phyloP scores from a whole-genome alignment of 2,329 filamentous ascomycete species.

The Trichoderma sp. region DNA sequence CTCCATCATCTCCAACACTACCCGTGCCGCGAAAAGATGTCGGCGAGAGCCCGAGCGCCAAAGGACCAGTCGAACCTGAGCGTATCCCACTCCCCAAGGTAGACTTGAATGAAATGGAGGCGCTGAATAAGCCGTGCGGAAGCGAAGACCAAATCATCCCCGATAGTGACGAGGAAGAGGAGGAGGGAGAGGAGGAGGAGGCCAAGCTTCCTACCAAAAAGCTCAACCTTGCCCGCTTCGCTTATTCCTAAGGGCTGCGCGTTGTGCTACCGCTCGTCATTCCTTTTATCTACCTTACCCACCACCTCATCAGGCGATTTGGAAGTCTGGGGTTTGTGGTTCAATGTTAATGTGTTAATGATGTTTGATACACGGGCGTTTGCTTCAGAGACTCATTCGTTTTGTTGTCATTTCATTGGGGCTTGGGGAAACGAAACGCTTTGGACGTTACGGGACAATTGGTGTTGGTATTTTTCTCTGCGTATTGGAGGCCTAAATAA shows the following conservation, averaged over 20 bases:
- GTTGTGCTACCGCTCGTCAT: neutral
- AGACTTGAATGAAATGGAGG: constrained; percentile 51
- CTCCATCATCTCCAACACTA: constrained; percentile 29
- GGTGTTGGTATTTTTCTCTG: neutral
- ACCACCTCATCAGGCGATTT: neutral
- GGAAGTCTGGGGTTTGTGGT: neutral
- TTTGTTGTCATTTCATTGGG: neutral
- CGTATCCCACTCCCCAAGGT: constrained; percentile 55
- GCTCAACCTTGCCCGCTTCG: constrained; percentile 50
- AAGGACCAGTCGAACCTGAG: constrained; percentile 49
- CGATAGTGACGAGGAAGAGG: constrained; percentile 50
- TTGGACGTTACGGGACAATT: neutral
- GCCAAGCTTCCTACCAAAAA: constrained; percentile 34
- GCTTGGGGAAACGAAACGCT: neutral
- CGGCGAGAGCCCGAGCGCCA: constrained; percentile 31
- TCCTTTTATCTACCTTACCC: neutral
- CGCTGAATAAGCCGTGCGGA: constrained; percentile 46
- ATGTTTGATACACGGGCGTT: constrained; percentile 21
- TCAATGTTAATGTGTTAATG: constrained; percentile 17
- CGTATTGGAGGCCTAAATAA: neutral
- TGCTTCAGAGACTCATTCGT: neutral
- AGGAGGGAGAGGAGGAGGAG: constrained; percentile 37
- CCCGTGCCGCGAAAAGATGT: constrained; percentile 29
- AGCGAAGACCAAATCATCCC: constrained; percentile 58
- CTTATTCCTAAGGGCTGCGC: constrained; percentile 32